A percentile compares a stretch with the other conserved stretches of the same genome.
Evolutionary conservation across 2,329 filamentous ascomycete species (phyloP).

Genomic region (Alternaria hordeiaustralica): DNA sequence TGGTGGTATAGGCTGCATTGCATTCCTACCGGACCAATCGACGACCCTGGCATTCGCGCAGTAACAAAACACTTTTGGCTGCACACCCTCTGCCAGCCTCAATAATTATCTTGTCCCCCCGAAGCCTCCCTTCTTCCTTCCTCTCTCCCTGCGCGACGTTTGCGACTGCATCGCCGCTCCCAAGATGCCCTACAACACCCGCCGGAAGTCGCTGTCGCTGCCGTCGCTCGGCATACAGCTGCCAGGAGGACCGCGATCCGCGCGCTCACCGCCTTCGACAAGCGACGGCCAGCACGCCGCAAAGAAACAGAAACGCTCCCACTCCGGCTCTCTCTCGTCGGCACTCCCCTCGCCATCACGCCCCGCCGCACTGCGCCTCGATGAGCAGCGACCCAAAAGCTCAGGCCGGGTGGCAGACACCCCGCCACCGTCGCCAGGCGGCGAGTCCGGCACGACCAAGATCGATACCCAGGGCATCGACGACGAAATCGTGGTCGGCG

Average conservation of each 20-base stretch:
- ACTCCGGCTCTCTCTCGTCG: constrained; percentile 58
- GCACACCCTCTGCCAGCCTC: constrained; percentile 34
- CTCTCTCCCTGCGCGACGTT: constrained; percentile 10
- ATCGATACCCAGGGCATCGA: constrained; percentile 85
- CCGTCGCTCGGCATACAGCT: constrained; percentile 92
- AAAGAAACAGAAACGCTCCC: constrained; percentile 77
- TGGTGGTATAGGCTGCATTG: constrained; percentile 40
- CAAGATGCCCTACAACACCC: constrained; percentile 92
- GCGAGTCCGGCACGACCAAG: constrained; percentile 59
- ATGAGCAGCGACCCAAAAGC: constrained; percentile 54
- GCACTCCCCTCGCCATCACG: constrained; percentile 54
- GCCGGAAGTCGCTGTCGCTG: constrained; percentile 92
- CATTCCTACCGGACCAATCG: constrained; percentile 46
- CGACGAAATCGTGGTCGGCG: constrained; percentile 92
- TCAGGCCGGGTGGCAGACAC: constrained; percentile 65
- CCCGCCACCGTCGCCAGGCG: constrained; percentile 75
- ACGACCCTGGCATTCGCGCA: constrained; percentile 36
- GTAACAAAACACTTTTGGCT: constrained; percentile 41
- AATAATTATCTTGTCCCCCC: constrained; percentile 29
- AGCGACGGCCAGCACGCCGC: constrained; percentile 64
- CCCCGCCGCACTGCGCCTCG: constrained; percentile 55
- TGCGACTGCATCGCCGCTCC: constrained; percentile 15
- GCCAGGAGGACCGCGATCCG: constrained; percentile 59
- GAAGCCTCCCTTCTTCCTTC: constrained; percentile 5
- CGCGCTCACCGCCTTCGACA: constrained; percentile 61